Evolutionary conservation across 257 asterid genomes (phyloP), one percentile per base, ranked within the genome.

Genomic region (Ocimum tenuiflorum): DNA sequence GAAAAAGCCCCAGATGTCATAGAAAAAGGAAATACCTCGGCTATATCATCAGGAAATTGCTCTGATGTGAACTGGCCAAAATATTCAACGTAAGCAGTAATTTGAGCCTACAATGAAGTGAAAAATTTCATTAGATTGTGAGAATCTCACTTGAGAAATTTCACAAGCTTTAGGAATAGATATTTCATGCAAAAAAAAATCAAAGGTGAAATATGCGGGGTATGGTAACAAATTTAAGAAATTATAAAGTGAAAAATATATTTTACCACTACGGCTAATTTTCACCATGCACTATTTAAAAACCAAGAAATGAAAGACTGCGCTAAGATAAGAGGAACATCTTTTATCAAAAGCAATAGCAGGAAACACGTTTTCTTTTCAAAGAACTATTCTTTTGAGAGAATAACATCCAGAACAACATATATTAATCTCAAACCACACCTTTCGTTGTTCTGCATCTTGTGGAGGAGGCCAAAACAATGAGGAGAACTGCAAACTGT

Each of bases 61-160:
- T 89, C 97, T 41, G 97, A 89, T 64, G 97, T 89, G 83, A 89
- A 92, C 36, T 92, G 97, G 70, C 94, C 97, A 75, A 92, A 92
- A 77, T 82, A 92, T 77, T 92, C 95, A 49, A 89, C 99, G 56
- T 86, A 92, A 38, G 99, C 99, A 60, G 88, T 81, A 63, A 73
- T 81, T 81, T 92, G 97, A 81, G 88, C 97, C 99, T 88, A 68
- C 57, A 69, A 64, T 17, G 24, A 31, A 46, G 19, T 14, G 53
- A 5, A 72, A 43, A 17, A 22, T 10, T 27, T 41, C 20, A 18
- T 19, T 61, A 17, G 61, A 49, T 62, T 47, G n/a, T 19, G 33
- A 31, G 46, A 33, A 49, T 64, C 35, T 49, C 35, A 31, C 20
- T 12, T 27, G 29, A 17, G 19, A 55, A 33, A 36, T 23, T 10